Conservation (phyloP, 2,329 filamentous ascomycete species). For the Beauveria sp. region DNA sequence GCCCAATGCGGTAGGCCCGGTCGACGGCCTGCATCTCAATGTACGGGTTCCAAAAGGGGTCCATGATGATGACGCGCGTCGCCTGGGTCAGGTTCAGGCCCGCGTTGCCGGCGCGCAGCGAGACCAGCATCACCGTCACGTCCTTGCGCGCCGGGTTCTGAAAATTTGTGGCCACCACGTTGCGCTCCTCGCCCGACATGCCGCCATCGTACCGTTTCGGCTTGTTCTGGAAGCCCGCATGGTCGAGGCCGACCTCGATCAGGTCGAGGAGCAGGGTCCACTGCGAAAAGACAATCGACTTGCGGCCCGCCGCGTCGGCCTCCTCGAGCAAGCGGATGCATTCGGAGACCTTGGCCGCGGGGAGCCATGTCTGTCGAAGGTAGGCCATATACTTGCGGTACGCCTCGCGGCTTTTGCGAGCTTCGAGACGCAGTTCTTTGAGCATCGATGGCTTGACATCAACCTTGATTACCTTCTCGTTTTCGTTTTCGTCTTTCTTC, state of each 20-base stretch:
- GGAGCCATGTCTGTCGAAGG: slow-evolving; percentile 61
- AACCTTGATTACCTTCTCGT: slow-evolving; percentile 32
- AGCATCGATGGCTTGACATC: slow-evolving; percentile 49
- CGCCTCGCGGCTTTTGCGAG: slow-evolving; percentile 53
- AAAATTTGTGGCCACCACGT: too few species aligned
- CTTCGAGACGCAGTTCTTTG: slow-evolving; percentile 57
- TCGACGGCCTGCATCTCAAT: slow-evolving; percentile 91
- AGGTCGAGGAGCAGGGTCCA: slow-evolving; percentile 70
- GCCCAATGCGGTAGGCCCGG: slow-evolving; percentile 81
- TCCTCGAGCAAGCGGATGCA: slow-evolving; percentile 66
- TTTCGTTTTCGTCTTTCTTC: slow-evolving; percentile 23
- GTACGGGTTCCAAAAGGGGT: slow-evolving; percentile 92
- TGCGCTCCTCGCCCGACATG: slow-evolving; percentile 60
- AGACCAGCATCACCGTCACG: slow-evolving; percentile 72
- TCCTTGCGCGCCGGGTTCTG: slow-evolving; percentile 47
- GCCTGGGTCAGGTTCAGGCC: slow-evolving; percentile 81
- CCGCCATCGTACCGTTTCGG: slow-evolving; percentile 73
- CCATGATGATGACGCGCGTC: slow-evolving; percentile 80
- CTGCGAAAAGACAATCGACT: slow-evolving; percentile 70
- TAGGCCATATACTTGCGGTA: slow-evolving; percentile 63
- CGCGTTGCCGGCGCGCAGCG: slow-evolving; percentile 71
- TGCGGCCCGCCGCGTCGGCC: slow-evolving; percentile 53
- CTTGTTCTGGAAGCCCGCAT: slow-evolving; percentile 51
- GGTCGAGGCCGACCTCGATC: slow-evolving; percentile 63
- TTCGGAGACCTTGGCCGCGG: slow-evolving; percentile 76